phyloP scores from a whole-genome alignment of 225 moss, liverwort and hornwort species.

The Polytrichum commune region DNA sequence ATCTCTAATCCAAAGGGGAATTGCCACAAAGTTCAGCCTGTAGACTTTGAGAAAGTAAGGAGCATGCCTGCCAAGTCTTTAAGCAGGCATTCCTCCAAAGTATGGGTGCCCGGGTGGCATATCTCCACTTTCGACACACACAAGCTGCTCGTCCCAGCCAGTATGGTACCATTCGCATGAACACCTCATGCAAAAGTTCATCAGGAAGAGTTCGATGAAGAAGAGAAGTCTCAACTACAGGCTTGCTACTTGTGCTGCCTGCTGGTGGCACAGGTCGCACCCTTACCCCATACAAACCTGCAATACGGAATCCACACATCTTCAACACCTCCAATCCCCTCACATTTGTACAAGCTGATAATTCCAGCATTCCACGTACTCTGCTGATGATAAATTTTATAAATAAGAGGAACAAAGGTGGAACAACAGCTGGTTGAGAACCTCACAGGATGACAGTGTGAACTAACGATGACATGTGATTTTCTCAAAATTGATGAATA shows the following conservation, averaged over 20 bases:
- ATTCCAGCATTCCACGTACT: neutral
- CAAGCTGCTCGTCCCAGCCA: constrained; percentile 81
- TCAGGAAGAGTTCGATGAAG: constrained; percentile 89
- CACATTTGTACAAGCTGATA: neutral
- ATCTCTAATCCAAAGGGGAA: too few species aligned
- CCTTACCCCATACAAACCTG: constrained; percentile 93
- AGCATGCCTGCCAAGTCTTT: constrained; percentile 91
- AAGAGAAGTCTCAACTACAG: constrained; percentile 59
- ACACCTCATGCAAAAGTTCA: constrained; percentile 97
- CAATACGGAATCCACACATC: constrained; percentile 11
- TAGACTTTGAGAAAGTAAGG: neutral
- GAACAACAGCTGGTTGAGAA: too few species aligned
- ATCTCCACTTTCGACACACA: constrained; percentile 98
- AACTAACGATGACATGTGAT: too few species aligned
- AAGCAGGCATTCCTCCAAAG: constrained; percentile 89
- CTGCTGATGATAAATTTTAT: neutral
- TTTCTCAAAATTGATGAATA: too few species aligned
- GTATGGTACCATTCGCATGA: constrained; percentile 69
- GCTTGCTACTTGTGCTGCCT: constrained; percentile 84
- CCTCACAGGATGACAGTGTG: too few species aligned
- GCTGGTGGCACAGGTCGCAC: constrained; percentile 91
- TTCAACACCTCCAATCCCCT: neutral
- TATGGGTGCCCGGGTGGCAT: constrained; percentile 65
- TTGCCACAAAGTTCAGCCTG: too few species aligned
- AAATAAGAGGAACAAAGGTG: neutral